Base-by-base conservation (phyloP, 768 basidiomycete genomes). In the Pleurotus giganteus region DNA sequence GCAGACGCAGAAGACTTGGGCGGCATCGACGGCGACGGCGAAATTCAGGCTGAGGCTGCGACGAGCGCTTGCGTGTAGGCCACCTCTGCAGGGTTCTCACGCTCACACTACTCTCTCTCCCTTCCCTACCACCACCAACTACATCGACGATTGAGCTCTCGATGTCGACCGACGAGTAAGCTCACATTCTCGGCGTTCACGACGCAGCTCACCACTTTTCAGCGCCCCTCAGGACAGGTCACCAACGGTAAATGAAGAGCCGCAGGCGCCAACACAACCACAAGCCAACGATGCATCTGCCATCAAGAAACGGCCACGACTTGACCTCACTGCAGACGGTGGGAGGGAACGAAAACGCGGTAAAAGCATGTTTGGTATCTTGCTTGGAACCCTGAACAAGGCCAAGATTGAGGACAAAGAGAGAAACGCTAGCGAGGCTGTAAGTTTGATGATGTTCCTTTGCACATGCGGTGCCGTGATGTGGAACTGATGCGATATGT, bases 331-430 rank as follows among this genome's bases (percentile, higher is more conserved):
- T 55, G 67, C 67, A 39, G 73, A 73, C 56, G 72, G 76, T 45
- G 76, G 66, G 56, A 77, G 85, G 63, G 87, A 88, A 69, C 82
- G 87, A 64, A 91, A 88, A 73, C 86, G 89, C 64, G 90, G 90
- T 67, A 90, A 89, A 82, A 84, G 81, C 73, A 89, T 91, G 87
- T 89, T 93, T 74, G 91, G 89, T 58, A 76, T 92, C 60, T 75
- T 91, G 60, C 70, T 93, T 55, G 89, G 89, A 50, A 93, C 90
- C 60, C 80, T 93, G 58, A 89, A 86, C 74, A 89, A 89, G 76
- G 91, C 91, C 60, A 91, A 91, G 75, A 85, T 81, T 60, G 90
- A 93, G 75, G 90, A 91, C 69, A 86, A 88, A 66, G 84, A 89
- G 75, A 77, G 89, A 57, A 89, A 79, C 66, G 85, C 86, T n/a